These are phyloP conservation scores for Petunia axillaris DNA, from an alignment of 257 asterid genomes.

Conservation along the genomic window DNA sequence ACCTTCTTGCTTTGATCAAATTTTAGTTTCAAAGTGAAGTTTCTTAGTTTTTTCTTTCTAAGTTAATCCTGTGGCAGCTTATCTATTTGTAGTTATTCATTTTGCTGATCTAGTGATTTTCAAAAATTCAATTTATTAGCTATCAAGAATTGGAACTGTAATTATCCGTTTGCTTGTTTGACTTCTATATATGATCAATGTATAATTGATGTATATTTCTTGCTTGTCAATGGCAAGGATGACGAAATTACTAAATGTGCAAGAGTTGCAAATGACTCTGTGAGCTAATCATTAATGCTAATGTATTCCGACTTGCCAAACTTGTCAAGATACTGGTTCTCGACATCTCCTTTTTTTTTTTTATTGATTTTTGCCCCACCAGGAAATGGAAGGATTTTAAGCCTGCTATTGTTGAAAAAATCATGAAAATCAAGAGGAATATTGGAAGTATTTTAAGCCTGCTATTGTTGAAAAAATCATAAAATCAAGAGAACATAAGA, in stretches of 20 bases:
- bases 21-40: not conserved
- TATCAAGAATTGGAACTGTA: too few species aligned
- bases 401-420: too few species aligned
- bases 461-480: too few species aligned
- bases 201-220: not conserved
- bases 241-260: not conserved
- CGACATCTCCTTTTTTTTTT: accelerated
- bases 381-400: too few species aligned
- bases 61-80: too few species aligned
- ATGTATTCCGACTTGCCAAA: not conserved
- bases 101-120: too few species aligned
- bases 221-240: not conserved
- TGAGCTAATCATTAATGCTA: conserved; percentile 3
- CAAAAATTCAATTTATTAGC: too few species aligned
- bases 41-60: not conserved
- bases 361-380: too few species aligned
- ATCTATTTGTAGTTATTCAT: too few species aligned
- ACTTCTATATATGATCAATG: not conserved
- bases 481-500: too few species aligned
- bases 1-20: not conserved
- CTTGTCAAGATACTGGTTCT: not conserved
- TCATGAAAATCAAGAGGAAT: too few species aligned
- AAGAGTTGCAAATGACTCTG: not conserved
- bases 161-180: not conserved
- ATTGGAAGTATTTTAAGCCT: too few species aligned